A percentile compares a stretch with the other conserved stretches of the same genome.
Evolutionary conservation across 768 basidiomycete genomes (phyloP).

Genomic region (Pleurotus citrinopileatus): DNA sequence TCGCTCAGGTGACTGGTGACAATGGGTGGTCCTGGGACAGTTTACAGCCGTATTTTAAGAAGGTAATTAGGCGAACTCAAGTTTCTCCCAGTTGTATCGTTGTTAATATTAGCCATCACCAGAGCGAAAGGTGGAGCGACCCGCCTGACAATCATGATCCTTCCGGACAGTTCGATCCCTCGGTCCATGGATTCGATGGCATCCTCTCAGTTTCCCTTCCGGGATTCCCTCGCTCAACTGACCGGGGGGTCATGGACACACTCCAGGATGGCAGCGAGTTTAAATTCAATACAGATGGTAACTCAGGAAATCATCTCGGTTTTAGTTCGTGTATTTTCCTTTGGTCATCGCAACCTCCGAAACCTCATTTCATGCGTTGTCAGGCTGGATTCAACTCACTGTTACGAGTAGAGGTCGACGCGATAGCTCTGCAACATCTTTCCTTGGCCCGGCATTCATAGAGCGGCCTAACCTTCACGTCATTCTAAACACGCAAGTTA

Average conservation of each 20-base stretch:
- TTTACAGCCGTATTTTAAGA: constrained; percentile 20
- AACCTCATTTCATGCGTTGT: too few relatives aligned
- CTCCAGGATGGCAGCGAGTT: constrained; percentile 20
- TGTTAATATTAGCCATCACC: neutral
- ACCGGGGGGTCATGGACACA: constrained; percentile 20
- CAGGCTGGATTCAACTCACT: constrained; percentile 21
- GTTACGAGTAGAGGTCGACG: constrained; percentile 14
- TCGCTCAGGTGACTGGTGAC: constrained; percentile 21
- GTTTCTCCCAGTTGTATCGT: too few relatives aligned
- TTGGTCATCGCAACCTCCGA: too few relatives aligned
- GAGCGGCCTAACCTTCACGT: constrained; percentile 23
- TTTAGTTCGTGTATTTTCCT: constrained; percentile 20
- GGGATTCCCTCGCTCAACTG: constrained; percentile 17
- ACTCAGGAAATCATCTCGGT: constrained; percentile 27
- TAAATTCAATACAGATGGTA: constrained; percentile 25
- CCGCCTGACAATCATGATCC: constrained; percentile 27
- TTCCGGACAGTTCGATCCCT: constrained; percentile 24
- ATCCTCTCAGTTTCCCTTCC: constrained; percentile 20
- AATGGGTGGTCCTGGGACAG: constrained; percentile 27
- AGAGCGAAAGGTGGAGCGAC: constrained; percentile 24
- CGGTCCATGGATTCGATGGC: constrained; percentile 23
- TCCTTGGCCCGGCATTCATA: constrained; percentile 20
- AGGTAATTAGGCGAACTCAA: constrained; percentile 12
- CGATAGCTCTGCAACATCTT: constrained; percentile 23
- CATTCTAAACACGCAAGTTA: constrained; percentile 17